Percentiles rank a stretch among this genome's conserved stretches.
These are phyloP conservation scores for Colletotrichum tanaceti DNA, from an alignment of 2,329 filamentous ascomycete genomes.

Conservation along the genomic window DNA sequence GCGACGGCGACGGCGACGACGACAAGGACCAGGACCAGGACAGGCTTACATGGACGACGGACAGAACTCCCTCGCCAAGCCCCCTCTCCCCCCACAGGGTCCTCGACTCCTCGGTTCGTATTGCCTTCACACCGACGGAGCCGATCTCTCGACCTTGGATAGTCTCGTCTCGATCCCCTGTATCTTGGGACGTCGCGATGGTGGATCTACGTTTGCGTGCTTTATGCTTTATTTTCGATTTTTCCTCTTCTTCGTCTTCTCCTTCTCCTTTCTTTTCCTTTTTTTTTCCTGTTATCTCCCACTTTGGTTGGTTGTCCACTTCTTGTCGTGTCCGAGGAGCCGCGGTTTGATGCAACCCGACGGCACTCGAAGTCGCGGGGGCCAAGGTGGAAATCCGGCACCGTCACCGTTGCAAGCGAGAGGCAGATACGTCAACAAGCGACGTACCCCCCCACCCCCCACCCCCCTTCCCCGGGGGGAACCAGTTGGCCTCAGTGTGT, in stretches of 20 bases:
- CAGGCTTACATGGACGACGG: slow-evolving; percentile 2
- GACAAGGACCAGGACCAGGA: not conserved
- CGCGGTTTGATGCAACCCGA: not conserved
- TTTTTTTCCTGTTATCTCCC: not conserved
- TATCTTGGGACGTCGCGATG: slow-evolving; percentile 2
- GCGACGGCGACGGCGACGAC: too few relatives aligned
- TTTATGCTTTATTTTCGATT: not conserved
- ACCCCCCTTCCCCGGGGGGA: not conserved
- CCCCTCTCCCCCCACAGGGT: slow-evolving; percentile 25
- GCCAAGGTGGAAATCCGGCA: slow-evolving; percentile 27
- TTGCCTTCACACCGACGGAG: slow-evolving; percentile 22
- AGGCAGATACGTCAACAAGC: not conserved
- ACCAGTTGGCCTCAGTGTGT: not conserved
- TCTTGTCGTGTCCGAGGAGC: not conserved
- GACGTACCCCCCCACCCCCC: too few relatives aligned
- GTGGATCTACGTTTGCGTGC: slow-evolving; percentile 15
- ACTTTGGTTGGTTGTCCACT: not conserved
- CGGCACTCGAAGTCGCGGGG: not conserved
- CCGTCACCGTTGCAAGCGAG: not conserved
- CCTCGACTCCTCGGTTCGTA: slow-evolving; percentile 36
- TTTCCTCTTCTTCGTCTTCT: too few relatives aligned
- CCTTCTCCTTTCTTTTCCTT: too few relatives aligned
- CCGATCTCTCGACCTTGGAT: not conserved
- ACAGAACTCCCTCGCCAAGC: not conserved
- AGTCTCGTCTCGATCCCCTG: not conserved